A percentile compares a stretch with the other conserved stretches of the same genome.
These are phyloP conservation scores for Puccinia novopanici DNA, from an alignment of 1,284 basidiomycete genomes.

Conservation along the genomic window DNA sequence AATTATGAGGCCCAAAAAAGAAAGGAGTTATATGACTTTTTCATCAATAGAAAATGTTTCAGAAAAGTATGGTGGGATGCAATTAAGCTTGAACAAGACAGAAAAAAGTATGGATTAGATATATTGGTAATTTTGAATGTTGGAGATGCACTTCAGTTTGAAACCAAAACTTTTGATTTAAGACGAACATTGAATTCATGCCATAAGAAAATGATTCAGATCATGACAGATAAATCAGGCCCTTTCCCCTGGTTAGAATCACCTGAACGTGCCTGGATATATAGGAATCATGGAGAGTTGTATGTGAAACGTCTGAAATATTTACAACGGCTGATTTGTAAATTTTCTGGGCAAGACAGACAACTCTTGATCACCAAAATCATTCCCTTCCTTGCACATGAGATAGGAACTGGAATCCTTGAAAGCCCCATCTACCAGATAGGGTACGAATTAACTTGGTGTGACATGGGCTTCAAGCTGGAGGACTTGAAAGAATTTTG, in stretches of 20 bases:
- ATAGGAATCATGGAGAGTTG: background rate
- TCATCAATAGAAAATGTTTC: background rate
- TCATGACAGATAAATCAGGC: background rate
- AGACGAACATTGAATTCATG: background rate
- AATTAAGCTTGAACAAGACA: too few relatives aligned
- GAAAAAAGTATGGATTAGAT: too few relatives aligned
- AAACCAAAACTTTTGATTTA: background rate
- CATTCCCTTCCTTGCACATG: background rate
- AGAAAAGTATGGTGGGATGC: too few relatives aligned
- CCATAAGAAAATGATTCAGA: background rate
- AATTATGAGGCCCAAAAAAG: background rate
- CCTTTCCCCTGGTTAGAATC: background rate
- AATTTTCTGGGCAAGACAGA: background rate
- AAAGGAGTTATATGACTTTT: background rate
- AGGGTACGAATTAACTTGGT: conserved; percentile 14
- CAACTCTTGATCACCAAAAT: background rate
- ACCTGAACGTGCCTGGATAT: conserved; percentile 12
- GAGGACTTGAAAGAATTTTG: background rate
- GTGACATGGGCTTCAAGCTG: background rate
- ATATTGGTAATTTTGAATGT: too few relatives aligned
- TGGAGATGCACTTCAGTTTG: too few relatives aligned
- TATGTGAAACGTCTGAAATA: background rate
- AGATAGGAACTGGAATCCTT: background rate
- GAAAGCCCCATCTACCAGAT: background rate
- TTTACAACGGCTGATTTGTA: background rate